Base-by-base conservation (phyloP, 352 stramenopile species). In the Phytophthora macrochlamydospora region DNA sequence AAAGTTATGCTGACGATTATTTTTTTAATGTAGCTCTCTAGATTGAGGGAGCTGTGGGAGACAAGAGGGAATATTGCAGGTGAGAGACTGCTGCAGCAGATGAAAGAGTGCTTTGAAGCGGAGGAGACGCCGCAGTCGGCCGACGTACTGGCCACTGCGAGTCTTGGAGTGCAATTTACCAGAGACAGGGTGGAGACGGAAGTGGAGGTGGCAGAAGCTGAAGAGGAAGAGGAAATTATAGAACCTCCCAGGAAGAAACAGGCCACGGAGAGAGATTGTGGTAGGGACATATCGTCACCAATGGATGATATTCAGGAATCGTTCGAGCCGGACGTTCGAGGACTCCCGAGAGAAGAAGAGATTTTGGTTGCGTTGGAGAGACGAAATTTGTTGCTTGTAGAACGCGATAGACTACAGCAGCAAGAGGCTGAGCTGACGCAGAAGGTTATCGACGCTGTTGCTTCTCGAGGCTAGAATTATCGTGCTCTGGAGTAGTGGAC, bases 301-400 rank as follows among this genome's bases (percentile, higher is more conserved):
- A 9, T 18, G 12, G 46, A 38, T 38, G 3, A 12, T 52, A 4
- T 37, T 9, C 4, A 18, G 7, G 3, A 18, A 37, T 18, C 46
- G 4, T 18, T 8, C 18, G 24, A 14, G 3, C 28, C 5, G 48
- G 57, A 68, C 51, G 53, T 55, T 11, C 28, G 58, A 44, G 61
- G 67, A 2, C 46, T 79, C 9, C 50, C 64, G 2, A 35, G 61
- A 11, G 52, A 69, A 28, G 43, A 73, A 29, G 57, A 78, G 48
- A 71, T 75, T 30, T 48, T 79, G 57, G 24, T 24, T 3, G 67
- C 62, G 12, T n/a, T 82, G 28, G 58, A 78, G 52, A 65, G 56
- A 40, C 70, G 65, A 51, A 59, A 69, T 2, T 38, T 62, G 35
- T 65, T 75, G 29, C 45, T 79, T 1, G 49, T 70, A 29, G 48